phyloP scores from a whole-genome alignment of 2,329 filamentous ascomycete genomes.

The Dactylellina drechsleri region DNA sequence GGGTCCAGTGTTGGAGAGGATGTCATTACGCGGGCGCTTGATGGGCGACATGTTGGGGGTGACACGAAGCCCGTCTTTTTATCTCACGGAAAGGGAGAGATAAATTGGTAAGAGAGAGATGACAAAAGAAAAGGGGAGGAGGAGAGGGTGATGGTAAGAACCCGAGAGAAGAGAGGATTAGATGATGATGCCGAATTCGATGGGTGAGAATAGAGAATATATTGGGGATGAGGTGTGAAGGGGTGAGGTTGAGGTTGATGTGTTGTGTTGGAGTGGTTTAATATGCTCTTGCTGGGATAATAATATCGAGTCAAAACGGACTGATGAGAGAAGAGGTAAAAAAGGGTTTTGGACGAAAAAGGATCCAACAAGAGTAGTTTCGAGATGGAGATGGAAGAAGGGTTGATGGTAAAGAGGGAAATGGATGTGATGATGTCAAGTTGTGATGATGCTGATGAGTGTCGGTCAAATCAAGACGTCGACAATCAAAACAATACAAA shows the following conservation, averaged over 20 bases:
- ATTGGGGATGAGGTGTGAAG: constrained; percentile 5
- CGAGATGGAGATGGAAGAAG: background rate
- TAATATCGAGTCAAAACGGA: background rate
- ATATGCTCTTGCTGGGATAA: too few relatives aligned
- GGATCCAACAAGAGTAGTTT: background rate
- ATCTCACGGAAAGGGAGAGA: background rate
- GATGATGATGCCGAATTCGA: constrained; percentile 14
- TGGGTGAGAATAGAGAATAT: background rate
- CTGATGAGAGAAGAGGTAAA: background rate
- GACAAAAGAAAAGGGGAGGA: constrained; percentile 22
- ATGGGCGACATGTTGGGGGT: constrained; percentile 28
- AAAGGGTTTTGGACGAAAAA: too few relatives aligned
- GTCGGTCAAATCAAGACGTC: constrained; percentile 5
- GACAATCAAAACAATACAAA: constrained; percentile 14
- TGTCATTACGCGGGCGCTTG: background rate
- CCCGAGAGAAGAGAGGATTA: background rate
- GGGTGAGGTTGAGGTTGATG: constrained; percentile 9
- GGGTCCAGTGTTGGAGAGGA: constrained; percentile 15
- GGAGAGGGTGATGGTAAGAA: constrained; percentile 14
- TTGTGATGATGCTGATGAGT: background rate
- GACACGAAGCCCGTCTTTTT: background rate
- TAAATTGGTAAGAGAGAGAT: constrained; percentile 14
- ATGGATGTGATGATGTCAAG: constrained; percentile 19
- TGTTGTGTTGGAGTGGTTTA: background rate
- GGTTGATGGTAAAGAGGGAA: constrained; percentile 5